Evolutionary conservation across 164 flowering plant genomes (phyloP).

Genomic region (Amborella trichopoda): DNA sequence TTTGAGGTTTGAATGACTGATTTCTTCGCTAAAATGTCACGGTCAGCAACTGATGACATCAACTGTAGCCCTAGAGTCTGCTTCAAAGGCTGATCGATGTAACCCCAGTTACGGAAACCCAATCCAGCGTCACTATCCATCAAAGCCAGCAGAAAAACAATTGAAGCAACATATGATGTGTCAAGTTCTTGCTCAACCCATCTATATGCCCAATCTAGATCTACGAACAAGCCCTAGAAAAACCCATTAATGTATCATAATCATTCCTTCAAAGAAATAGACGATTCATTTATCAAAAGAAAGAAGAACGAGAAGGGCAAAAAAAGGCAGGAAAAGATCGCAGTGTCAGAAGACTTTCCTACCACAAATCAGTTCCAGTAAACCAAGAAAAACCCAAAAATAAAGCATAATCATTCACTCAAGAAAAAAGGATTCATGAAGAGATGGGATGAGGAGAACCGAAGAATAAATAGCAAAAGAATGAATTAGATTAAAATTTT

Average conservation of each 20-base stretch:
- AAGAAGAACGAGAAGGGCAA: no score
- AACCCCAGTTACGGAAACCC: constrained; percentile 71
- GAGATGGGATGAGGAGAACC: no score
- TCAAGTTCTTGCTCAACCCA: not conserved
- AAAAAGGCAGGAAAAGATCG: no score
- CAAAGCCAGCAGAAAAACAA: not conserved
- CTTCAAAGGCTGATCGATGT: constrained; percentile 50
- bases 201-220: not conserved
- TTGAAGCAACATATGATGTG: not conserved
- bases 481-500: no score
- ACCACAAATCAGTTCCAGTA: no score
- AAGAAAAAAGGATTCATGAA: no score
- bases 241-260: not conserved
- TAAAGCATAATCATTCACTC: no score
- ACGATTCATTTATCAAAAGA: no score
- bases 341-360: no score
- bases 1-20: constrained; percentile 11
- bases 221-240: not conserved
- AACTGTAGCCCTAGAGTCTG: constrained; percentile 65
- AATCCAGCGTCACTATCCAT: constrained; percentile 68
- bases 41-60: constrained; percentile 40
- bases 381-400: no score
- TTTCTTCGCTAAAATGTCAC: constrained; percentile 43
- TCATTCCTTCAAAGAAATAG: not conserved
- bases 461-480: no score